phyloP scores from a whole-genome alignment of 352 stramenopile genomes.

The Pythium diclinum region DNA sequence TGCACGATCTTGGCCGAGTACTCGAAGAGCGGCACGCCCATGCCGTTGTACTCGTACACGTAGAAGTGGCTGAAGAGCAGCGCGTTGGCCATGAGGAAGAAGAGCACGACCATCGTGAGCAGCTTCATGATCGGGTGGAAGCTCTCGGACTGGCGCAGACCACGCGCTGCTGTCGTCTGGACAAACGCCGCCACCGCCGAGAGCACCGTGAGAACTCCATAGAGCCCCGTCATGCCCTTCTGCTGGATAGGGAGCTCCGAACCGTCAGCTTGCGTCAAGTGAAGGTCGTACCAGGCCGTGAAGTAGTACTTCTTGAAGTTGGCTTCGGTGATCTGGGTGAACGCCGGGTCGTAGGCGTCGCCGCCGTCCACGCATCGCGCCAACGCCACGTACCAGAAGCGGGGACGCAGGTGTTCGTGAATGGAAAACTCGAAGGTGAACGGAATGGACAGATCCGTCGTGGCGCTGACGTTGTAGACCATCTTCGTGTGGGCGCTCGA shows the following conservation, averaged over 20 bases:
- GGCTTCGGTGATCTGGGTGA: constrained; percentile 62
- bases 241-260: constrained; percentile 69
- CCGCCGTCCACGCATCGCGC: constrained; percentile 66
- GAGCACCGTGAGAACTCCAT: constrained; percentile 46
- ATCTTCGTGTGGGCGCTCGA: constrained; percentile 60
- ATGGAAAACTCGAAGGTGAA: constrained; percentile 66
- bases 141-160: constrained; percentile 54
- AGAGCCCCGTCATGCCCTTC: constrained; percentile 53
- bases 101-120: constrained; percentile 57
- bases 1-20: constrained; percentile 68
- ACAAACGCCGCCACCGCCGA: constrained; percentile 30
- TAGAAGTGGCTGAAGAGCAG: constrained; percentile 64
- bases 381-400: constrained; percentile 73
- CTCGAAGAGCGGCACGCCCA: constrained; percentile 64
- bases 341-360: constrained; percentile 56
- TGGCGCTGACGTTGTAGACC: constrained; percentile 63
- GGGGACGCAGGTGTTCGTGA: constrained; percentile 57
- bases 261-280: constrained; percentile 68
- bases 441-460: constrained; percentile 40
- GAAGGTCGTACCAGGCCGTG: constrained; percentile 69
- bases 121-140: constrained; percentile 81
- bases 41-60: constrained; percentile 55
- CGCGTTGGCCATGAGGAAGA: constrained; percentile 59
- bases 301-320: constrained; percentile 81
- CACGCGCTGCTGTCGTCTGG: constrained; percentile 45